These are phyloP conservation scores for Ascochyta fabae DNA, from an alignment of 2,329 filamentous ascomycete species.

Conservation along the genomic window DNA sequence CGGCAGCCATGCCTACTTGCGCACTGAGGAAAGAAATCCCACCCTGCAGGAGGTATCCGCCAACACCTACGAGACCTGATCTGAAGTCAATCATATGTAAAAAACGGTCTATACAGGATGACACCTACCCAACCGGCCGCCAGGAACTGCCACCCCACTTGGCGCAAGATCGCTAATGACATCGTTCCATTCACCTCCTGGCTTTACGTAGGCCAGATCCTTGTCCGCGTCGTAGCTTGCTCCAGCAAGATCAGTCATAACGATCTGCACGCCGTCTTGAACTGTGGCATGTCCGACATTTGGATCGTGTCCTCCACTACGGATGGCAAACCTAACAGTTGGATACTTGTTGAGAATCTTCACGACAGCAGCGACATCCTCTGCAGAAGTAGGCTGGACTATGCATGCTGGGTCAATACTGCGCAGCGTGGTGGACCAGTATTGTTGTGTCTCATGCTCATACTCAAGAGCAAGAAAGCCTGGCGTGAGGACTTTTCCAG, in stretches of 20 bases:
- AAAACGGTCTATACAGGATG: not conserved
- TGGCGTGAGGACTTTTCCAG: constrained; percentile 26
- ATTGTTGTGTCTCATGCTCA: constrained; percentile 26
- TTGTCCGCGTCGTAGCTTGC: constrained; percentile 45
- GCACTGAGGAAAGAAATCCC: constrained; percentile 35
- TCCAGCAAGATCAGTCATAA: constrained; percentile 44
- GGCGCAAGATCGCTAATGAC: constrained; percentile 46
- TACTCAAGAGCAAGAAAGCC: constrained; percentile 28
- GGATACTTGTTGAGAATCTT: constrained; percentile 33
- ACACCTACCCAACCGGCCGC: constrained; percentile 29
- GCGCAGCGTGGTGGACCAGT: constrained; percentile 30
- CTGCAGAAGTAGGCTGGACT: constrained; percentile 29
- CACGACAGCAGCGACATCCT: constrained; percentile 33
- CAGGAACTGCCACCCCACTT: constrained; percentile 45
- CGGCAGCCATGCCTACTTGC: constrained; percentile 33
- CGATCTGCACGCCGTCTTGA: constrained; percentile 48
- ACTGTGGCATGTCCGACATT: constrained; percentile 46
- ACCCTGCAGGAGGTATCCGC: constrained; percentile 27
- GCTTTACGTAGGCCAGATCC: constrained; percentile 48
- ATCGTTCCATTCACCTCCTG: constrained; percentile 52
- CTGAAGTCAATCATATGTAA: not conserved
- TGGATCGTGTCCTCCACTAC: constrained; percentile 47
- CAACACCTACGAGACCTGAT: constrained; percentile 32
- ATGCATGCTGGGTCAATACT: constrained; percentile 34
- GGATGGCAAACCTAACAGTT: constrained; percentile 32